These are phyloP conservation scores for Trichoderma reesei DNA, from an alignment of 495 filamentous ascomycete species.

Conservation along the genomic window DNA sequence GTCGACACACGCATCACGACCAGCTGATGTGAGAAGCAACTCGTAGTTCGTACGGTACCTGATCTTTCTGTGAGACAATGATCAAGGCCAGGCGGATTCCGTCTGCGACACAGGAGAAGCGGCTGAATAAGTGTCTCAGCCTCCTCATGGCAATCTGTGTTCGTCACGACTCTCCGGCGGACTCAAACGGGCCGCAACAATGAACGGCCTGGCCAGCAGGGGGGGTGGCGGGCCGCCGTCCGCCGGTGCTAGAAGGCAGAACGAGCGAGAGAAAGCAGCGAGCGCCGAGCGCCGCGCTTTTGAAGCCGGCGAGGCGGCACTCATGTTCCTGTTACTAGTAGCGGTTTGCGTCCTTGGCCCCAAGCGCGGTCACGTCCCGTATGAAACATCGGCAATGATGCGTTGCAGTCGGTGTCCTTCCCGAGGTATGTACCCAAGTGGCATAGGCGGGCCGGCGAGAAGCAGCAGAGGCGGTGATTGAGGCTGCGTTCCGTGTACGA, in stretches of 20 bases:
- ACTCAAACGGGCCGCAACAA: neutral
- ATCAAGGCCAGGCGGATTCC: neutral
- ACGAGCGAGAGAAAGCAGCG: neutral
- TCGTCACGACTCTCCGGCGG: neutral
- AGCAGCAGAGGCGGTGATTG: too few relatives aligned
- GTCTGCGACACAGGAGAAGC: neutral
- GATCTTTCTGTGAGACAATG: neutral
- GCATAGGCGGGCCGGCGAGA: too few relatives aligned
- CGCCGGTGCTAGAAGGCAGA: neutral
- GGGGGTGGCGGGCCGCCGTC: neutral
- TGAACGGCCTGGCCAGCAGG: neutral
- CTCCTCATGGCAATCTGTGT: neutral
- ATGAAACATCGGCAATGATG: too few relatives aligned
- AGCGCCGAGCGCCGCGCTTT: neutral
- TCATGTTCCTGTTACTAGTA: too few relatives aligned
- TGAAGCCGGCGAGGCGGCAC: neutral
- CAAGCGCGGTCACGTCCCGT: too few relatives aligned
- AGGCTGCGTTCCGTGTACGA: neutral
- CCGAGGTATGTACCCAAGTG: too few relatives aligned
- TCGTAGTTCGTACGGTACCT: too few relatives aligned
- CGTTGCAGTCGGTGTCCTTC: too few relatives aligned
- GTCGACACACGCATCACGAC: too few relatives aligned
- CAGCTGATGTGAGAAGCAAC: too few relatives aligned
- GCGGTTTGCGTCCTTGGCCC: too few relatives aligned
- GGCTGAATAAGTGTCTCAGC: constrained; percentile 1